Evolutionary conservation across 495 filamentous ascomycete species (phyloP), one percentile per base, ranked within the genome.

Genomic region (Usnea hakonensis): DNA sequence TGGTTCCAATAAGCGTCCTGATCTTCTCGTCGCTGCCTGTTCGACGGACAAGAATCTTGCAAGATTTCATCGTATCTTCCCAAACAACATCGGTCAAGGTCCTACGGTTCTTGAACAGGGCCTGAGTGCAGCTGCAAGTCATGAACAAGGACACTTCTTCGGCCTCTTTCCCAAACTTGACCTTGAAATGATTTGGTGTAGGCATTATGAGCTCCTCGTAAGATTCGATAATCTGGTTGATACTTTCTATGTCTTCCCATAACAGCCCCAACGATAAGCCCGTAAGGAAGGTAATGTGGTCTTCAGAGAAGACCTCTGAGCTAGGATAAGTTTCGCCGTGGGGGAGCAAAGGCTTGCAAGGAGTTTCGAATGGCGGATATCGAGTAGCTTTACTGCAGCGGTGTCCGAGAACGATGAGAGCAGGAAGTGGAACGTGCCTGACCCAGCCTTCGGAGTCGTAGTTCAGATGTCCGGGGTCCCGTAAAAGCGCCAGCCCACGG

Each of bases 11-110:
- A n/a, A 48, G 74, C 55, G 69, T 81, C 76, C 81, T 76, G n/a
- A 84, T 80, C 33, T 83, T 78, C 43, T 80, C 80, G 69, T 80
- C 82, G 50, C 81, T 79, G 16, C 80, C 65, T 21, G 79, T 84
- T 67, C 73, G 75, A 4, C 79, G 75, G 53, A 84, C 66, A 54
- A 83, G 79, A 38, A 73, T 74, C 44, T 74, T 77, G 23, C 81
- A 75, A 67, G 68, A 62, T 61, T 60, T 46, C 61, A 69, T 43
- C 55, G 61, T 65, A 57, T 75, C 74, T 23, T 72, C 71, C 64
- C 81, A 78, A 21, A 76, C 79, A 48, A 73, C 77, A 7, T 74
- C 72, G 2, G 56, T 74, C 71, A 62, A 77, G 75, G 54, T 78
- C 72, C 53, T 78, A 66, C 57, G 73, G 52, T 62, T 64, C 50